Evolutionary conservation across 75 land plant genomes (phyloP).

Genomic region (Picea sitchensis): DNA sequence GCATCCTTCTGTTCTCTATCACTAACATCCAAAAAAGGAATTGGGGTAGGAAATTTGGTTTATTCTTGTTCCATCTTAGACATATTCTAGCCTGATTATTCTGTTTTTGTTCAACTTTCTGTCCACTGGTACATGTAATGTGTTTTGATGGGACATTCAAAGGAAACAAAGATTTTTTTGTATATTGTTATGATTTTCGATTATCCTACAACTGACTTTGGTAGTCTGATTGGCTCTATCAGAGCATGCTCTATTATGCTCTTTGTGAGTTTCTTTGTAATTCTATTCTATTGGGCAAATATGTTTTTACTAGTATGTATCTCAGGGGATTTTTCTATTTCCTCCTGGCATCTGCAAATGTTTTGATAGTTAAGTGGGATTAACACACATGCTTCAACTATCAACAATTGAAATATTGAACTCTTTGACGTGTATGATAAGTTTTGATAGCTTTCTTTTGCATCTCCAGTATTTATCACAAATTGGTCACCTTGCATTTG

Average conservation of each 20-base stretch:
- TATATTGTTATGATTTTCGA: background rate
- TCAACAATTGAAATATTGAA: background rate
- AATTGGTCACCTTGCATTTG: background rate
- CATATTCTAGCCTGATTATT: background rate
- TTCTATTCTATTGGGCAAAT: background rate
- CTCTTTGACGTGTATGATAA: background rate
- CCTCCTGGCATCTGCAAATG: background rate
- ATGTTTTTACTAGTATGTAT: background rate
- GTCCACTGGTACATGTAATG: constrained; percentile 3
- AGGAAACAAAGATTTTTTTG: background rate
- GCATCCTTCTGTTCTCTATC: background rate
- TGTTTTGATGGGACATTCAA: background rate
- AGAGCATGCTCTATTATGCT: background rate
- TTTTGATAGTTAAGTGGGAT: background rate
- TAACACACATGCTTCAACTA: background rate
- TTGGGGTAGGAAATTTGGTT: background rate
- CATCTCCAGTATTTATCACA: background rate
- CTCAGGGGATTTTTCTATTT: background rate
- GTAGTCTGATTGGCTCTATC: background rate
- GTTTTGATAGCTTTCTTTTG: background rate
- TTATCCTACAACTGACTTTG: background rate
- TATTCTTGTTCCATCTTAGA: background rate
- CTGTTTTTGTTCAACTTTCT: background rate
- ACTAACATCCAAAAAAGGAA: background rate
- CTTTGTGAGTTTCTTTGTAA: background rate